These are phyloP conservation scores for Chaetomium strumarium DNA, from an alignment of 2,329 filamentous ascomycete species.

Conservation along the genomic window DNA sequence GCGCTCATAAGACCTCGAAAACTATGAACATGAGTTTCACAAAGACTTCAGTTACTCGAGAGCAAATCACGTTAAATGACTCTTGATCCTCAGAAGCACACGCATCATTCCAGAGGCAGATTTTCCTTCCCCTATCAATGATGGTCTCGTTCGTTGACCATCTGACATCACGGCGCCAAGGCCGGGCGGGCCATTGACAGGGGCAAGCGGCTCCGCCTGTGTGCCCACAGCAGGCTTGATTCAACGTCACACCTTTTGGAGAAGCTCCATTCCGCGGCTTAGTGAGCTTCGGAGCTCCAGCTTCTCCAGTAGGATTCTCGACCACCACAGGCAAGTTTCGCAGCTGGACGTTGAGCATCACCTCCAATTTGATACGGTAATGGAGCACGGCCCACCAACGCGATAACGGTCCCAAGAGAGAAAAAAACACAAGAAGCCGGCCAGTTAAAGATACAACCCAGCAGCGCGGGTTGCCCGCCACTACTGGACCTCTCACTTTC, in stretches of 20 bases:
- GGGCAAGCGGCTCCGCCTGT: not conserved
- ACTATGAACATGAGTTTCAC: not conserved
- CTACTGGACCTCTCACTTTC: too few relatives aligned
- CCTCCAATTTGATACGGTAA: too few relatives aligned
- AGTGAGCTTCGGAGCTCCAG: constrained; percentile 7
- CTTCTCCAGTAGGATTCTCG: not conserved
- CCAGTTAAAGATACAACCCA: not conserved
- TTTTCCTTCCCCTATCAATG: too few relatives aligned
- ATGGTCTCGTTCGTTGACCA: not conserved
- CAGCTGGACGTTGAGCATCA: too few relatives aligned
- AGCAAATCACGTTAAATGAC: too few relatives aligned
- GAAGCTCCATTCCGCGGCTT: constrained; percentile 7
- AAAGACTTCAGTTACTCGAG: not conserved
- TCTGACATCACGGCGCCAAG: constrained; percentile 7
- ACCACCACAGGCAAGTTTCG: not conserved
- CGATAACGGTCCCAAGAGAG: too few relatives aligned
- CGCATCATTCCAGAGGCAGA: too few relatives aligned
- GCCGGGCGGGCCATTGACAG: not conserved
- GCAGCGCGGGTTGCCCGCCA: too few relatives aligned
- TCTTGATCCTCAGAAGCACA: too few relatives aligned
- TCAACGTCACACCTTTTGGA: constrained; percentile 20
- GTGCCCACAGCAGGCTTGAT: constrained; percentile 15
- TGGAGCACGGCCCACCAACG: too few relatives aligned
- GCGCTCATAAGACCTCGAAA: too few relatives aligned
- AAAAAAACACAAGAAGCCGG: too few relatives aligned